These are phyloP conservation scores for Glaciozyma antarctica DNA, from an alignment of 768 basidiomycete genomes.

Conservation along the genomic window DNA sequence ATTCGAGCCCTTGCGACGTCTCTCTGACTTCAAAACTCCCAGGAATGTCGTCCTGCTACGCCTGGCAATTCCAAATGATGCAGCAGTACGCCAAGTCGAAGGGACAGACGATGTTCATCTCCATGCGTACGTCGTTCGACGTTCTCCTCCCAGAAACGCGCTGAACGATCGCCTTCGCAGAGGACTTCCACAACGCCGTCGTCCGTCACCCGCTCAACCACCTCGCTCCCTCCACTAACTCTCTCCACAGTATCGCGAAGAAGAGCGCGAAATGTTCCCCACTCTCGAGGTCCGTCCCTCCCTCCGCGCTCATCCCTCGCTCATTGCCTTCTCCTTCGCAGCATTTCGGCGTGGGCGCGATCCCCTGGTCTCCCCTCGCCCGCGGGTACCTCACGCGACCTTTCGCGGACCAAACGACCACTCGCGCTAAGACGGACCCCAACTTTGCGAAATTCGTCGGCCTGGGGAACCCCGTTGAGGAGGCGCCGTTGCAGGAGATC, in stretches of 20 bases:
- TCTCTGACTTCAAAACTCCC: too few species aligned
- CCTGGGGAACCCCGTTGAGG: slow-evolving; percentile 8
- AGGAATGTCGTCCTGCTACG: slow-evolving; percentile 42
- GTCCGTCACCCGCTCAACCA: too few species aligned
- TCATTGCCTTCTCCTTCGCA: neutral
- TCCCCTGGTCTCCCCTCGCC: slow-evolving; percentile 55
- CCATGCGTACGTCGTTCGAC: neutral
- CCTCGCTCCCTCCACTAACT: too few species aligned
- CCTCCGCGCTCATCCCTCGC: neutral
- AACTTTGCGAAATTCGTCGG: slow-evolving; percentile 25
- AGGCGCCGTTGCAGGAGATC: neutral
- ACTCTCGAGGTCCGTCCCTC: slow-evolving; percentile 5
- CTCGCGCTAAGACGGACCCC: slow-evolving; percentile 13
- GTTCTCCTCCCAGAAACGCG: slow-evolving; percentile 10
- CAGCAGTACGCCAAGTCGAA: slow-evolving; percentile 1
- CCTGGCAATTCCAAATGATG: slow-evolving; percentile 37
- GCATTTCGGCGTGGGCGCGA: slow-evolving; percentile 46
- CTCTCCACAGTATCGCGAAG: slow-evolving; percentile 26
- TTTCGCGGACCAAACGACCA: slow-evolving; percentile 14
- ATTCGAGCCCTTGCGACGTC: too few species aligned
- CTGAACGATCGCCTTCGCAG: slow-evolving; percentile 29
- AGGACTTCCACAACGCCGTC: slow-evolving; percentile 32
- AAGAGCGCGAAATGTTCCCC: slow-evolving; percentile 34
- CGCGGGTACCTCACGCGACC: slow-evolving; percentile 42
- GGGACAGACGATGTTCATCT: neutral